Conservation (phyloP, 257 asterid genomes). For the Solanum piurae region DNA sequence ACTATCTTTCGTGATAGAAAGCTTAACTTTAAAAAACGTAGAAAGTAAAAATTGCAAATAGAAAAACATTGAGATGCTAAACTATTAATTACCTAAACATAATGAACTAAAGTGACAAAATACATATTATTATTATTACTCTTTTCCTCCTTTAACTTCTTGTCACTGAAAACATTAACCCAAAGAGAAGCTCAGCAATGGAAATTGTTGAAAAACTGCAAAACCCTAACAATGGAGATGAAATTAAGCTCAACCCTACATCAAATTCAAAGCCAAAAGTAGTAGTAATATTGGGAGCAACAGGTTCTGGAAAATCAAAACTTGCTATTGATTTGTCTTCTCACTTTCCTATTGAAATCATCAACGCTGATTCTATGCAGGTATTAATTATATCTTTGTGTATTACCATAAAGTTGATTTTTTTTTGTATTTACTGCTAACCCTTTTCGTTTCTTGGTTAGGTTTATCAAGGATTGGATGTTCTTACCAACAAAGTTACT, state of each 20-base stretch:
- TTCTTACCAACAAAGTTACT: conserved; percentile 84
- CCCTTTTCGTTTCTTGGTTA: neutral
- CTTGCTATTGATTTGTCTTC: conserved; percentile 77
- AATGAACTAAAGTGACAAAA: neutral
- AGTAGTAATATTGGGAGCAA: conserved; percentile 73
- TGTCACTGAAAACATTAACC: neutral
- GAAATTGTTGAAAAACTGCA: neutral
- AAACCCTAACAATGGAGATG: neutral
- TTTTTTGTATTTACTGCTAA: neutral
- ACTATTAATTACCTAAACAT: neutral
- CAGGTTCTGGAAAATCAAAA: conserved; percentile 84
- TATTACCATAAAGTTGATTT: neutral
- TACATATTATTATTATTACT: neutral
- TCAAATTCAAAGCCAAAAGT: conserved; percentile 41
- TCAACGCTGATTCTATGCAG: conserved; percentile 98
- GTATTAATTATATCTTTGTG: conserved; percentile 6
- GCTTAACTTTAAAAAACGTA: neutral
- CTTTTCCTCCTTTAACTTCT: neutral
- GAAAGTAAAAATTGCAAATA: neutral
- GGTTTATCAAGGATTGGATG: conserved; percentile 82
- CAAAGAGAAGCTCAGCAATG: neutral
- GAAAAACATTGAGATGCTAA: neutral
- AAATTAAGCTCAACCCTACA: neutral
- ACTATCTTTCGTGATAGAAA: neutral
- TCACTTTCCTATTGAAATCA: conserved; percentile 68